Conservation (phyloP, 2,329 filamentous ascomycete species). For the Trichoderma polysporum region DNA sequence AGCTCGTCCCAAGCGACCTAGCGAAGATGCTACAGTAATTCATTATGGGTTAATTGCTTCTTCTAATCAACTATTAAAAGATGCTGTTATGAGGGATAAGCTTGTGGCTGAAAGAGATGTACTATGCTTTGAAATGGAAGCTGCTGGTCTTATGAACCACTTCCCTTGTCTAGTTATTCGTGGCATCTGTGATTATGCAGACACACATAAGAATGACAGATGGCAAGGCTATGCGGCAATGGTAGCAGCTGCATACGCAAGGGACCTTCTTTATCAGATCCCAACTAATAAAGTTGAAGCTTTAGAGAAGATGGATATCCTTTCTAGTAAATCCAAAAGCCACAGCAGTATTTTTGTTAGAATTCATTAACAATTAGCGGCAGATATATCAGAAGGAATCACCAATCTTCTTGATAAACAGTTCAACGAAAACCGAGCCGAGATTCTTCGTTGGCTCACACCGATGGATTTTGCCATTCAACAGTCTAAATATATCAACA, state of each 20-base stretch:
- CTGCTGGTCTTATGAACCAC: too few relatives aligned
- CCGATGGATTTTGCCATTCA: background rate
- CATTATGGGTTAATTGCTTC: slow-evolving; percentile 24
- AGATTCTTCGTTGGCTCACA: background rate
- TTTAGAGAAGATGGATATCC: slow-evolving; percentile 18
- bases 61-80: slow-evolving; percentile 25
- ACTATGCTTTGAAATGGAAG: too few relatives aligned
- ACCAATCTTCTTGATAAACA: too few relatives aligned
- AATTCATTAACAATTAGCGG: too few relatives aligned
- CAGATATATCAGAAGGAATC: background rate
- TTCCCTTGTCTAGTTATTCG: too few relatives aligned
- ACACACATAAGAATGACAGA: too few relatives aligned
- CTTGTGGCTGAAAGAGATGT: slow-evolving; percentile 22
- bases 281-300: slow-evolving; percentile 20
- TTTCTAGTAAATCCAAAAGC: slow-evolving; percentile 8
- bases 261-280: slow-evolving; percentile 26
- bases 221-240: too few relatives aligned
- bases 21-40: slow-evolving; percentile 22
- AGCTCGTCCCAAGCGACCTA: background rate
- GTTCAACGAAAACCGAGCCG: too few relatives aligned
- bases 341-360: too few relatives aligned
- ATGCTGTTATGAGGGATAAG: slow-evolving; percentile 28
- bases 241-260: too few relatives aligned
- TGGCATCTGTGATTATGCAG: too few relatives aligned
- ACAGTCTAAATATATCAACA: background rate